Evolutionary conservation across 192 early-diverging fungal genomes (phyloP), one percentile per base, ranked within the genome.

Genomic region (Podila epigama): DNA sequence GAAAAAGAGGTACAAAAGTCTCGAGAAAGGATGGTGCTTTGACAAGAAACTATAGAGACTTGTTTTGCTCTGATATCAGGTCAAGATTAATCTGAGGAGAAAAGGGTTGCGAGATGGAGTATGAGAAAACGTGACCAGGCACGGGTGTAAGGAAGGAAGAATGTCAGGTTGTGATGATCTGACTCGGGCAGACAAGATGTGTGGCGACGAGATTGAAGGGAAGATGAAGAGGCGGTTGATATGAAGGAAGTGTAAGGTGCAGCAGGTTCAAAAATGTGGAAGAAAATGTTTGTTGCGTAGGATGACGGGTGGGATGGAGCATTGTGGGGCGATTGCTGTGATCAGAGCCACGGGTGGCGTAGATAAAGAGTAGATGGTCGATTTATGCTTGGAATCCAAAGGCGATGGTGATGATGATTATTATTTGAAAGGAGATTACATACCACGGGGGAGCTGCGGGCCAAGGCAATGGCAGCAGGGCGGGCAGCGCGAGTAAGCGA

Each of bases 401-500:
- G 33, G 51, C 16, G 51, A 53, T 39, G 27, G 40, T 27, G 50
- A 56, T n/a, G 34, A 25, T 39, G 39, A 27, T 18, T 12, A 61
- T 34, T 29, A 61, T 22, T 51, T 42, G 51, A 51, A 32, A 22
- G 36, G 42, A 56, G 15, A 68, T 64, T 64, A 79, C 82, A 64
- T 79, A 75, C 84, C 66, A 84, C 75, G 58, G 81, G 80, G 75
- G 82, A 63, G 70, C 70, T 58, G 75, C 77, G 70, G 79, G 84
- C 81, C 55, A 82, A 59, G 51, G 78, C 81, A 31, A 80, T 66
- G 50, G 79, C 73, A 37, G 75, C 70, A 61, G 85, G 75, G 65
- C 81, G 69, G 44, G 83, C 83, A 79, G 80, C 79, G 63, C 78
- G 78, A 71, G 70, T 75, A 68, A 85, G 70, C 80, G 82, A 83